Base-by-base conservation (phyloP, 306 rosid genomes). In the Rosa rugosa region DNA sequence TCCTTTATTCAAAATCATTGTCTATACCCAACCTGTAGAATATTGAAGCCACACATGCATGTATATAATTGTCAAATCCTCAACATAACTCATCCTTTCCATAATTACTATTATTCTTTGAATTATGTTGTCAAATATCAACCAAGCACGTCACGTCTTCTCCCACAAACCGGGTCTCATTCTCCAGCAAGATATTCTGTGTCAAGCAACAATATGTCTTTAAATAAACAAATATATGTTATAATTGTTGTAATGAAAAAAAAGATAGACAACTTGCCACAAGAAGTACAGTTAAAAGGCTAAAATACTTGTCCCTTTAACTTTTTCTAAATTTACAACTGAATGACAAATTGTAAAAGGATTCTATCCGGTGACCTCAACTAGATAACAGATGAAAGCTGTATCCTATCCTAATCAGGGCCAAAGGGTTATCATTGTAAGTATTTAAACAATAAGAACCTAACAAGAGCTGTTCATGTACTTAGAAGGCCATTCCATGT, bases 61-160 rank as follows among this genome's bases (percentile, higher is more conserved):
- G 67, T 8, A 62, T 62, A 62, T 62, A 62, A 75, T 31, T 18
- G 71, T 62, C 71, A 62, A 75, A 31, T 75, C 60, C 46, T 45
- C 34, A 62, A 62, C 79, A 63, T 46, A 46, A 45, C 79, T 31
- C 79, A 46, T 31, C 20, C 45, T 5, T 40, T 63, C 71, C n/a
- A 20, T 63, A 44, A 57, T 16, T 3, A 41, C 8, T 75, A 53
- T 62, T 62, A 75, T 75, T 66, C 27, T 75, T 63, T 18, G 71
- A 63, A 63, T 45, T 75, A 12, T 31, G 60, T 75, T 44, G 79
- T 75, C 68, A 75, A 47, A 27, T 46, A 22, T 14, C 40, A 46
- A 46, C n/a, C 40, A 45, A 46, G 74, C 57, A 75, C 22, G 63
- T 50, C 27, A 75, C 34, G 46, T 50, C 45, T 72, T 49, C 75